Base-by-base conservation (phyloP, 176 grass and related monocot species). In the Otatea glauca region DNA sequence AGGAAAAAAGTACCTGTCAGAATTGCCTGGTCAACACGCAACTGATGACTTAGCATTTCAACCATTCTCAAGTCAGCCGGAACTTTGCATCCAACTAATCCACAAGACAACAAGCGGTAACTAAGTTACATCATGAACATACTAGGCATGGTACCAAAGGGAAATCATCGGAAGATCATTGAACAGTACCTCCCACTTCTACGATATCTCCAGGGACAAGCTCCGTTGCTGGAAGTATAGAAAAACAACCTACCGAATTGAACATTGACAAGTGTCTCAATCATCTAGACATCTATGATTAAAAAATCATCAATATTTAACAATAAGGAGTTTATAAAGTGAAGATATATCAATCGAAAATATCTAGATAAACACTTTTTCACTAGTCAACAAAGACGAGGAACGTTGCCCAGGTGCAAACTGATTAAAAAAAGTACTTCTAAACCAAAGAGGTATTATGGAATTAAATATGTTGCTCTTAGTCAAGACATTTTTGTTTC, bases 131-230 rank as follows among this genome's bases (percentile, higher is more conserved):
- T 84, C 51, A 86, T 62, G 24, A 89, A 70, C 47, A 56, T 83
- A 45, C 5, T 70, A 73, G 47, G 58, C 51, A 75, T 79, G 15
- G 6, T 66, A 78, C 78, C 80, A 70, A 72, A 83, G 20, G 5
- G 15, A 77, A 79, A 74, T 64, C 41, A 85, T 50, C 20, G 27
- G 0, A 79, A 83, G 72, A 41, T 37, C 25, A 89, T 44, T 78
- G 60, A 51, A 83, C 24, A 50, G 59, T 94, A 98, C 96, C 96
- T 94, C 89, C 96, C 76, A 98, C 91, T 98, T 98, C 96, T 86
- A 98, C 91, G 92, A 98, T 98, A 91, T 98, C 96, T 83, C 96
- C 96, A 89, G 96, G 96, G 50, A 98, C 93, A 84, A 98, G 96
- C 81, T 98, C 96, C 1, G 93, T 92, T 80, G 93, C 96, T 84